These are phyloP conservation scores for Blepharisma japonicum DNA, from an alignment of 73 alveolate genomes.

Conservation along the genomic window DNA sequence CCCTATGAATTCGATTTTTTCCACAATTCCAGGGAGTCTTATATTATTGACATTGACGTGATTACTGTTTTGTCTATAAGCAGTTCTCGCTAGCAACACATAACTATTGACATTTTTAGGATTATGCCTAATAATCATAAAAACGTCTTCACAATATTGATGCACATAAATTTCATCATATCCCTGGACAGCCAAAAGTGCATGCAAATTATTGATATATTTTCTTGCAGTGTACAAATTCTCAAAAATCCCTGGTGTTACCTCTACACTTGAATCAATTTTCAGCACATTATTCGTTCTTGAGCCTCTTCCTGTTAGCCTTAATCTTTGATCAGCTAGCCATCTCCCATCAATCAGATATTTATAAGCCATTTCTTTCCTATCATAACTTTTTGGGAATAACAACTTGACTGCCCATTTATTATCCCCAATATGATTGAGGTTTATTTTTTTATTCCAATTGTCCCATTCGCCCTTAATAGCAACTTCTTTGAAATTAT, in stretches of 20 bases:
- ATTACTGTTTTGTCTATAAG: no score
- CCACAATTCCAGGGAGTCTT: no score
- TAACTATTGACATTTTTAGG: background rate
- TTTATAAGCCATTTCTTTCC: background rate
- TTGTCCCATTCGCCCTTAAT: background rate
- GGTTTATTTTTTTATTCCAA: background rate
- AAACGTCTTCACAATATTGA: background rate
- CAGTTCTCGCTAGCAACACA: no score
- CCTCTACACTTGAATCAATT: background rate
- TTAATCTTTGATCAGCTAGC: background rate
- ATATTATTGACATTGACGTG: no score
- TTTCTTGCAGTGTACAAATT: background rate
- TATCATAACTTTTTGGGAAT: background rate
- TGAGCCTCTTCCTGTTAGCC: background rate
- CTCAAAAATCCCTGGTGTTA: background rate
- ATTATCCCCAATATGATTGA: background rate
- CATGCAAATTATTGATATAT: constrained; percentile 6
- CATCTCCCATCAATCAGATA: background rate
- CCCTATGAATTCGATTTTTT: no score
- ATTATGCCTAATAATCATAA: background rate
- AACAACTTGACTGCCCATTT: background rate
- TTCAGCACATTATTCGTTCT: background rate
- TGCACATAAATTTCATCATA: background rate
- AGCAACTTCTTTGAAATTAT: background rate
- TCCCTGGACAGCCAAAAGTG: background rate